Conservation (phyloP, 2,329 filamentous ascomycete species). For the Dothideomycetidae sp. region DNA sequence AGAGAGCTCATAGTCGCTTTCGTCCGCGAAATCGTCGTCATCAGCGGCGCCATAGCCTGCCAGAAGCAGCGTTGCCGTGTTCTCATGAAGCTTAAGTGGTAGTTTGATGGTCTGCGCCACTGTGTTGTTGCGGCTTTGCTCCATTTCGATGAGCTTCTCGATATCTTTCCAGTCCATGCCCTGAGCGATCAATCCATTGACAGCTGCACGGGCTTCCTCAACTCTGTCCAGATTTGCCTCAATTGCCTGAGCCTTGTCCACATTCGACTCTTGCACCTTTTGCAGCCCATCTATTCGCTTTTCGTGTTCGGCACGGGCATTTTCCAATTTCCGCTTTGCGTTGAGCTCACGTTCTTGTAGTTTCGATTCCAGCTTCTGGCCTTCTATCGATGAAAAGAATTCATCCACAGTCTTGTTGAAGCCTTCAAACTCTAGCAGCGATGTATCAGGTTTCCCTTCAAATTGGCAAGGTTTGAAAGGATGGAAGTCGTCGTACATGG, state of each 20-base stretch:
- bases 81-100: conserved; percentile 80
- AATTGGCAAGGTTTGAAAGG: conserved; percentile 79
- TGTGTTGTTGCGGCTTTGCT: conserved; percentile 65
- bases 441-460: conserved; percentile 47
- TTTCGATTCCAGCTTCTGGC: conserved; percentile 75
- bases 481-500: conserved; percentile 90
- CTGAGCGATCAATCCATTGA: conserved; percentile 80
- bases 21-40: conserved; percentile 42
- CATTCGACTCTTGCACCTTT: conserved; percentile 65
- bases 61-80: conserved; percentile 67
- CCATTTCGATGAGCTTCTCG: conserved; percentile 71
- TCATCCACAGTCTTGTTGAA: conserved; percentile 93
- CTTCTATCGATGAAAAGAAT: conserved; percentile 93
- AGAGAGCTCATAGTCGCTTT: conserved; percentile 50
- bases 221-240: conserved; percentile 83
- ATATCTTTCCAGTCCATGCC: conserved; percentile 98
- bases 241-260: conserved; percentile 78
- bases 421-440: conserved; percentile 61
- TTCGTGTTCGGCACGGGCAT: conserved; percentile 69
- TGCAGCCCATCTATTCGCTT: conserved; percentile 76
- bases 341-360: conserved; percentile 67
- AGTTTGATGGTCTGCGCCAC: conserved; percentile 78
- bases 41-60: conserved; percentile 53
- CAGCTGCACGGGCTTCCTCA: conserved; percentile 80
- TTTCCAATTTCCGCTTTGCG: conserved; percentile 71